A percentile compares a stretch with the other conserved stretches of the same genome.
These are phyloP conservation scores for Carex littledalei DNA, from an alignment of 176 grass and related monocot species.

Conservation along the genomic window DNA sequence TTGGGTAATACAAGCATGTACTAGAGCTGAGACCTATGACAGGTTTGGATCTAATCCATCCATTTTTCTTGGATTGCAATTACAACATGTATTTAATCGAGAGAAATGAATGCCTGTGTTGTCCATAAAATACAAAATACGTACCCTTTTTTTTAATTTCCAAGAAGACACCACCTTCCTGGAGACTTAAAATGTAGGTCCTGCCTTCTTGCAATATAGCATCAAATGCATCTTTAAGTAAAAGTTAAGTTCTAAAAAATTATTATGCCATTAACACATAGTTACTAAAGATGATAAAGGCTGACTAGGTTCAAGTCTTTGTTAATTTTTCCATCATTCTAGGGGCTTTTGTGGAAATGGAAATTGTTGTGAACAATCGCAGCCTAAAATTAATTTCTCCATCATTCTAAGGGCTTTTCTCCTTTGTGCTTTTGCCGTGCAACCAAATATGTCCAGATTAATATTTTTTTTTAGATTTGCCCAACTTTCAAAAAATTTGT, in stretches of 20 bases:
- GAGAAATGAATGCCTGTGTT: not conserved
- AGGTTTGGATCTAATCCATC: slow-evolving; percentile 39
- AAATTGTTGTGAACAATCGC: too few relatives aligned
- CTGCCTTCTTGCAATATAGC: not conserved
- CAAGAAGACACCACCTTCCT: not conserved
- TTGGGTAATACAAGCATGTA: slow-evolving; percentile 95
- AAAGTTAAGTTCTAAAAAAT: not conserved
- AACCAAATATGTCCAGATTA: not conserved
- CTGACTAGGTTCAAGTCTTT: not conserved
- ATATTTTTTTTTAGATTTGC: not conserved
- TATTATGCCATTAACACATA: not conserved
- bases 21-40: slow-evolving; percentile 79
- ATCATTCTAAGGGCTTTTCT: not conserved
- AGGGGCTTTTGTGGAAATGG: not conserved
- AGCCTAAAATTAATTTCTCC: not conserved
- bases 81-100: not conserved
- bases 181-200: not conserved
- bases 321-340: not conserved
- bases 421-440: not conserved
- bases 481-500: not conserved
- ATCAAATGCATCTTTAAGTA: not conserved
- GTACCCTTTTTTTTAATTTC: not conserved
- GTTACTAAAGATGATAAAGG: not conserved
- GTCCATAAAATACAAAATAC: not conserved
- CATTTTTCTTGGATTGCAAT: not conserved